A percentile compares a stretch with the other conserved stretches of the same genome.
Evolutionary conservation across 177 flowering plant species (phyloP).

Genomic region (Vitis hybrid): DNA sequence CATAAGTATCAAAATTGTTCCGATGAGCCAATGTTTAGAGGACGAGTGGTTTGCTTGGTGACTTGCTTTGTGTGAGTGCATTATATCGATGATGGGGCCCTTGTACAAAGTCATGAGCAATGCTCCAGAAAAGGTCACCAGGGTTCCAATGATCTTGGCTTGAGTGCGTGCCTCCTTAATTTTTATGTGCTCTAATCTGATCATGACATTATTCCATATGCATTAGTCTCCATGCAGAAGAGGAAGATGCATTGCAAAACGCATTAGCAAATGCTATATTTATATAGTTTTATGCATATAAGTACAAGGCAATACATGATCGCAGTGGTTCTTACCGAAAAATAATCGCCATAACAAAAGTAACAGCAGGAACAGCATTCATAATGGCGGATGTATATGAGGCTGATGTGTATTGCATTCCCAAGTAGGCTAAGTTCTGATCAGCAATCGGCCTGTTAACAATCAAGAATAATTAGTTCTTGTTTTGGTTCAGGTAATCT

Average conservation of each 20-base stretch:
- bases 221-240: too few relatives aligned
- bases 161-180: constrained; percentile 26
- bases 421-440: constrained; percentile 43
- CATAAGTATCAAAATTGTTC: constrained; percentile 36
- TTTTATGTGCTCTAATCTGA: constrained; percentile 40
- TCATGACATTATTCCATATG: too few relatives aligned
- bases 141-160: constrained; percentile 46
- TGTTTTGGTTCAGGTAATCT: too few relatives aligned
- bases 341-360: constrained; percentile 40
- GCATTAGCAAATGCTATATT: too few relatives aligned
- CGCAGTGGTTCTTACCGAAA: constrained; percentile 19
- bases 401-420: constrained; percentile 52
- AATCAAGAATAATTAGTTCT: neutral
- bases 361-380: constrained; percentile 46
- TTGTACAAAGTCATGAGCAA: constrained; percentile 47
- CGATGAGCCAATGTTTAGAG: constrained; percentile 33
- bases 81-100: constrained; percentile 37
- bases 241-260: too few relatives aligned
- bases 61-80: constrained; percentile 8
- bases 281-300: too few relatives aligned
- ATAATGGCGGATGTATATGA: constrained; percentile 40
- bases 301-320: too few relatives aligned
- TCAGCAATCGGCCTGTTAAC: constrained; percentile 43
- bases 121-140: constrained; percentile 43
- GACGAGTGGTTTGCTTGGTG: constrained; percentile 5